Percentiles rank a stretch among this genome's conserved stretches.
Evolutionary conservation across 116 monocot species (phyloP).

Genomic region (Trichopus zeylanicus): DNA sequence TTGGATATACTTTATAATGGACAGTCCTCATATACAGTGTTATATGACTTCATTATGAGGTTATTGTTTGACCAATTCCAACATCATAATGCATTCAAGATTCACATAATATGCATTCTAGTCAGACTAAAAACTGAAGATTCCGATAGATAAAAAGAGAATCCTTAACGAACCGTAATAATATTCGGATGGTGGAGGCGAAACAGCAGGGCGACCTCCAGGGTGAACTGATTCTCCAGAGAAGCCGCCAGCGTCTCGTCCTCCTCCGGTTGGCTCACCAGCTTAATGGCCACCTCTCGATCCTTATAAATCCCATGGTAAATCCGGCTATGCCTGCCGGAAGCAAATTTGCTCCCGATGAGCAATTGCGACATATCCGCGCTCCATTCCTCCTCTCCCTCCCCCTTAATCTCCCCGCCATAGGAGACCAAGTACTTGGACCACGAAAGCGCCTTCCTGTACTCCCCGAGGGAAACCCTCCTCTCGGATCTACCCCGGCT

Average conservation of each 20-base stretch:
- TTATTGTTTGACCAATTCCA: too few species aligned
- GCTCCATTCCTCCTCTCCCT: conserved; percentile 74
- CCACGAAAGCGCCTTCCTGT: conserved; percentile 75
- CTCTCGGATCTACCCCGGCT: conserved; percentile 26
- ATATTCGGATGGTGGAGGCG: conserved; percentile 81
- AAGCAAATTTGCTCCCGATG: conserved; percentile 76
- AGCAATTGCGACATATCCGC: conserved; percentile 83
- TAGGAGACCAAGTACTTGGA: conserved; percentile 80
- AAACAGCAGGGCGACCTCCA: conserved; percentile 64
- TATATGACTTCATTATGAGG: too few species aligned
- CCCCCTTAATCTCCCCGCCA: conserved; percentile 63
- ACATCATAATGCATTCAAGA: too few species aligned
- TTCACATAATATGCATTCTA: too few species aligned
- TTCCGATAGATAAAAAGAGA: not conserved
- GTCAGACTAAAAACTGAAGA: not conserved
- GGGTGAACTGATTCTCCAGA: conserved; percentile 74
- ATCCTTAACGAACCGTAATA: conserved; percentile 39
- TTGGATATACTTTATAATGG: too few species aligned
- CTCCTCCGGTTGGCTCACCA: conserved; percentile 90
- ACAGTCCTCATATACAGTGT: too few species aligned
- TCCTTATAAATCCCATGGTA: conserved; percentile 74
- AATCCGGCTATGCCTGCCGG: conserved; percentile 75
- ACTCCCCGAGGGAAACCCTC: conserved; percentile 72
- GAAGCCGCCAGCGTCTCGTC: conserved; percentile 40
- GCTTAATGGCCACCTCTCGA: conserved; percentile 79